Base-by-base conservation (phyloP, 1,139 yeast genomes). In the Suhomyces bolitotheri region DNA sequence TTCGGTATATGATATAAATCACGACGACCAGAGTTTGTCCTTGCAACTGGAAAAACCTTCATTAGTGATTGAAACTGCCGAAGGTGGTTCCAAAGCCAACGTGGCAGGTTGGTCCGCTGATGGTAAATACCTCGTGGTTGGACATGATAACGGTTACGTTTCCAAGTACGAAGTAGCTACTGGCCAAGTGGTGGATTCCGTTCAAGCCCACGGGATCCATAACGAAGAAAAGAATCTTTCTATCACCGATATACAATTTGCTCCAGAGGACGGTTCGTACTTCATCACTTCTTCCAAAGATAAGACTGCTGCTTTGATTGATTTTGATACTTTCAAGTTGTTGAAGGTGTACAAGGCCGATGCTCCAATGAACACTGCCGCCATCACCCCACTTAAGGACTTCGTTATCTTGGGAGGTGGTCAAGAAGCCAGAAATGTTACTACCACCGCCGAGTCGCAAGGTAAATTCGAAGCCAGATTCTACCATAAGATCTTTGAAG, bases 401-500 rank as follows among this genome's bases (percentile, higher is more conserved):
- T 90, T 83, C 59, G 87, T 92, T 45, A 83, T 92, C 38, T 75
- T 94, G 47, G 98, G 98, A 38, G 99, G 99, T 67, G 99, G 99
- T 79, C 98, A 92, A 72, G 97, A 90, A 60, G 98, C 98, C 26
- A 80, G 90, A 66, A 95, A 90, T 63, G 99, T 92, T 60, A 92
- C 99, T 30, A 92, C 97, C 19, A 89, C 97, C 26, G 79, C 94
- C 30, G 84, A 94, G 45, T 77, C 86, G 36, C 96, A 92, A 64
- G 98, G 98, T 71, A 88, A 88, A 60, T 92, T 92, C 64, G 98
- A 92, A 69, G 95, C 97, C 28, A 80, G 96, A 67, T 86, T 92
- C 63, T 89, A 83, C 69, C 97, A 94, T 67, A 92, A 92, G 70
- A 78, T 92, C 42, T 92, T 90, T 62, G 84, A 84, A 61, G 97